phyloP scores from a whole-genome alignment of 257 asterid genomes.

The Ilex asprella region DNA sequence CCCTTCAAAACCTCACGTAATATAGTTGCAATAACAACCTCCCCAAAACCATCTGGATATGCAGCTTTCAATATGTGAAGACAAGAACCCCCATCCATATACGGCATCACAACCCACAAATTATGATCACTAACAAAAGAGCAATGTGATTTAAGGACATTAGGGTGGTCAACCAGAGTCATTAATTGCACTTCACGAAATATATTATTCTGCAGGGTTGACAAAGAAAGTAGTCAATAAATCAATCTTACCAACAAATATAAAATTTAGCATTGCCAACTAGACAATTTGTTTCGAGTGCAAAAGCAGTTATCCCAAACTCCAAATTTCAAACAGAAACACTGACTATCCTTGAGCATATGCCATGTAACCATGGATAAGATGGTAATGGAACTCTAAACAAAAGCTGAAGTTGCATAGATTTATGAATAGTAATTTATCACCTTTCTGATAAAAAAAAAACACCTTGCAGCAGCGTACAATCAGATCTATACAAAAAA shows the following conservation, averaged over 20 bases:
- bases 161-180: conserved; percentile 93
- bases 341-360: no score
- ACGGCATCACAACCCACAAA: conserved; percentile 98
- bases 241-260: conserved; percentile 7
- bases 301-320: no score
- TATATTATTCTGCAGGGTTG: conserved; percentile 59
- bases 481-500: no score
- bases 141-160: conserved; percentile 90
- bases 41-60: conserved; percentile 92
- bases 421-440: no score
- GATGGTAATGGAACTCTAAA: no score
- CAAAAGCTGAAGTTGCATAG: no score
- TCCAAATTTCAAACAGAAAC: no score
- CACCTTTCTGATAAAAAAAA: no score
- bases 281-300: neutral
- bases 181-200: conserved; percentile 94
- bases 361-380: no score
- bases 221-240: conserved; percentile 23
- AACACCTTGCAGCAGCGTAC: no score
- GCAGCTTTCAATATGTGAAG: conserved; percentile 84
- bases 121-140: conserved; percentile 88
- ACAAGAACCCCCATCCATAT: conserved; percentile 97
- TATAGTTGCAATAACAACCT: conserved; percentile 85
- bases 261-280: neutral
- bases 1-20: conserved; percentile 88